Conservation (phyloP, 1,284 basidiomycete genomes). For the Fomes fomentarius region DNA sequence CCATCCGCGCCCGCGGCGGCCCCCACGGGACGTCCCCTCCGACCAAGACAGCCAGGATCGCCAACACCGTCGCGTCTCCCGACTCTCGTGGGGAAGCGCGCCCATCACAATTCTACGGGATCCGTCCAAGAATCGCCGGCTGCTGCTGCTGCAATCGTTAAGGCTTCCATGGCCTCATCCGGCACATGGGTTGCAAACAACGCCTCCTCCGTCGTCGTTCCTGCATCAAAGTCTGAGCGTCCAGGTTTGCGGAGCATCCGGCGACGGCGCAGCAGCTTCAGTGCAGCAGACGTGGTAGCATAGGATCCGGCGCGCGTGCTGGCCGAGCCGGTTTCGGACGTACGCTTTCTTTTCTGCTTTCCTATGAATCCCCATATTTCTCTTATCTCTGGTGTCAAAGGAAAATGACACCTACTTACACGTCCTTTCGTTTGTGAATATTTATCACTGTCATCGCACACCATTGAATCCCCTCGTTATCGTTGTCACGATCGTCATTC, state of each 20-base stretch:
- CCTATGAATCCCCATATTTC: background rate
- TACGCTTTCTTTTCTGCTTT: background rate
- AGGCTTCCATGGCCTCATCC: conserved; percentile 37
- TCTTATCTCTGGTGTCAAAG: background rate
- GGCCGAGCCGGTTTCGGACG: conserved; percentile 15
- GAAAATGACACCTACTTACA: no score
- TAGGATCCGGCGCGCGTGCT: conserved; percentile 31
- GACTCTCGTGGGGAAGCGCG: conserved; percentile 61
- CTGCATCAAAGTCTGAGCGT: conserved; percentile 67
- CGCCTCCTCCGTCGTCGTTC: conserved; percentile 66
- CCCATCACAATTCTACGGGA: conserved; percentile 47
- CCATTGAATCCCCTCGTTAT: conserved; percentile 9
- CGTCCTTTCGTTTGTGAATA: conserved; percentile 24
- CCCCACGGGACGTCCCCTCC: conserved; percentile 31
- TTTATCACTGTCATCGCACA: conserved; percentile 23
- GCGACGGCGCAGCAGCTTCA: conserved; percentile 80
- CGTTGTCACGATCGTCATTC: conserved; percentile 8
- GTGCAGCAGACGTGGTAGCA: conserved; percentile 78
- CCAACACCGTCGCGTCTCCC: conserved; percentile 76
- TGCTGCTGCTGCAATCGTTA: conserved; percentile 32
- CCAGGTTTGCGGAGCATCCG: conserved; percentile 72
- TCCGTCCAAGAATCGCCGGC: conserved; percentile 57
- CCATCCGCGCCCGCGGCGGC: conserved; percentile 36
- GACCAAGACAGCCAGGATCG: conserved; percentile 45
- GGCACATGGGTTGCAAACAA: conserved; percentile 78